Conservation (phyloP, 495 filamentous ascomycete genomes). For the Penicillium subrubescens region DNA sequence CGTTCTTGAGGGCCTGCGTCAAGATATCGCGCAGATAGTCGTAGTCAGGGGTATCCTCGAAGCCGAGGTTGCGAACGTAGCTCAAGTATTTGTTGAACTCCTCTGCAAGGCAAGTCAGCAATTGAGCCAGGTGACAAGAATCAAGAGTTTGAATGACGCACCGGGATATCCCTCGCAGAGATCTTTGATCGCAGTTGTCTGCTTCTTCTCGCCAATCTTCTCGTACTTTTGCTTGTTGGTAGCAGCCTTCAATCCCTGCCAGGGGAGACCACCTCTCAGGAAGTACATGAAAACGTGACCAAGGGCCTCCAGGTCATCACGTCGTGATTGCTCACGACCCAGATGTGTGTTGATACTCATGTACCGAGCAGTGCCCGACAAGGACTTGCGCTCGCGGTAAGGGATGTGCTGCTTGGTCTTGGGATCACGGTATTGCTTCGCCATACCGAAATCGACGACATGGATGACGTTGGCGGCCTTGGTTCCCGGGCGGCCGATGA, state of each 20-base stretch:
- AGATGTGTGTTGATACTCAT: constrained; percentile 99
- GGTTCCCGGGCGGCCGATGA: constrained; percentile 89
- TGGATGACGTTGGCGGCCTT: constrained; percentile 98
- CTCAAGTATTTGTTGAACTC: constrained; percentile 97
- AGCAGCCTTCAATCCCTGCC: constrained; percentile 98
- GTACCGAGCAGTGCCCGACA: constrained; percentile 96
- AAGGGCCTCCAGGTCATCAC: constrained; percentile 94
- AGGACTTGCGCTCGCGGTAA: constrained; percentile 94
- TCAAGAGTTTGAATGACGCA: constrained; percentile 33
- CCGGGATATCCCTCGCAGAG: constrained; percentile 93
- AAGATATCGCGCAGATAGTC: constrained; percentile 96
- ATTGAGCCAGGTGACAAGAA: not conserved
- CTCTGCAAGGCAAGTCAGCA: constrained; percentile 49
- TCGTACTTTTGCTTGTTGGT: constrained; percentile 99
- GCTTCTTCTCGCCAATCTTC: constrained; percentile 99
- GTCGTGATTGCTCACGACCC: constrained; percentile 91
- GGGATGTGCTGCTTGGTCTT: constrained; percentile 99
- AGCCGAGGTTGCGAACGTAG: constrained; percentile 96
- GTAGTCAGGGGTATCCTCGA: constrained; percentile 98
- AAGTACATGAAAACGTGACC: constrained; percentile 99
- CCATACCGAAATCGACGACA: constrained; percentile 99
- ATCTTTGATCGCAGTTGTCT: constrained; percentile 95
- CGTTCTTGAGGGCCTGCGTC: constrained; percentile 93
- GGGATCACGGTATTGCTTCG: constrained; percentile 97
- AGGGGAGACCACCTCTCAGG: constrained; percentile 90